A percentile compares a stretch with the other conserved stretches of the same genome.
Conservation (phyloP, 1,284 basidiomycete species). For the Porogramme epimiltina region DNA sequence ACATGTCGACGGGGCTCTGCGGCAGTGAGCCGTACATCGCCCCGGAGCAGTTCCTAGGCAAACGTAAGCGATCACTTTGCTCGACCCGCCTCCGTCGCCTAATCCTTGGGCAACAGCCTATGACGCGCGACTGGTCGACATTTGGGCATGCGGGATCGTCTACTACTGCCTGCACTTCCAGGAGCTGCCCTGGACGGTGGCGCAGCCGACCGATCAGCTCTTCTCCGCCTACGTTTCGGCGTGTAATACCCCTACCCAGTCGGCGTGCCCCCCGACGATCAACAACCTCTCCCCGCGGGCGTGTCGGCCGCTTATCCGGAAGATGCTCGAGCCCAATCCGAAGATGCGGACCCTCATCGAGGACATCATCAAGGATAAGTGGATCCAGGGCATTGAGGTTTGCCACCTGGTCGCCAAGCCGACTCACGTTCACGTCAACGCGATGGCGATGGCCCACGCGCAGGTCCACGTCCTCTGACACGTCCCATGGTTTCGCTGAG, state of each 20-base stretch:
- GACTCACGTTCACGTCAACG: conserved; percentile 60
- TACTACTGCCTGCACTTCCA: conserved; percentile 99
- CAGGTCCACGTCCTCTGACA: conserved; percentile 22
- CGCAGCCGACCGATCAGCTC: conserved; percentile 82
- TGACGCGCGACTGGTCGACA: conserved; percentile 95
- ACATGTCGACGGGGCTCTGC: conserved; percentile 96
- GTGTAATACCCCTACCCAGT: conserved; percentile 46
- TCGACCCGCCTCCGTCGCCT: conserved; percentile 31
- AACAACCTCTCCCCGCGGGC: conserved; percentile 88
- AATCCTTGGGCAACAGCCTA: conserved; percentile 66
- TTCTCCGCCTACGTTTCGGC: conserved; percentile 84
- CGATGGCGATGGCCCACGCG: conserved; percentile 29
- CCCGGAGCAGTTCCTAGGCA: conserved; percentile 94
- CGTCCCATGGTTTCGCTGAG: background rate
- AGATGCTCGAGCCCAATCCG: conserved; percentile 97
- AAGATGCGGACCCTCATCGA: conserved; percentile 81
- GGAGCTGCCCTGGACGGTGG: conserved; percentile 96
- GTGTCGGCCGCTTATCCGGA: conserved; percentile 83
- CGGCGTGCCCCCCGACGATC: conserved; percentile 72
- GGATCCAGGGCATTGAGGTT: conserved; percentile 81
- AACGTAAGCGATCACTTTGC: conserved; percentile 70
- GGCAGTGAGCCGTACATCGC: conserved; percentile 99
- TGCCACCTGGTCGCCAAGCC: conserved; percentile 65
- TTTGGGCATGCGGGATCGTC: conserved; percentile 96
- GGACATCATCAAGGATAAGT: conserved; percentile 81